Base-by-base conservation (phyloP, 2,329 filamentous ascomycete genomes). In the Chrysoporthe deuterocubensis region DNA sequence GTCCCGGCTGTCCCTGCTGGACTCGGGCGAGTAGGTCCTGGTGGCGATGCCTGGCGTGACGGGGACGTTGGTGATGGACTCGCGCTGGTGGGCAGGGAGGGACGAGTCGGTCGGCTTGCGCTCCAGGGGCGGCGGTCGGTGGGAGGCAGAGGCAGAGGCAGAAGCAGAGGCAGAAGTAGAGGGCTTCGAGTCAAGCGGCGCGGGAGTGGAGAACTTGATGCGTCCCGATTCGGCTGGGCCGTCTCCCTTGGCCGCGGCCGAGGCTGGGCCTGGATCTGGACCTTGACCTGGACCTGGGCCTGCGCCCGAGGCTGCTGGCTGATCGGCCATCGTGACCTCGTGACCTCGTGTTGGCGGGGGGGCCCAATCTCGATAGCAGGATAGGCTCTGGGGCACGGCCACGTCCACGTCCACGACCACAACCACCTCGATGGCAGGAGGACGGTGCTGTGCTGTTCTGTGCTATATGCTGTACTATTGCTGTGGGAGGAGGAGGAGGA, bases 1-100 rank as follows among this genome's bases (percentile, higher is more conserved):
- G 37, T 68, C 18, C 40, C 52, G n/a, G 37, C 61, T 66, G 61
- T 73, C 71, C 48, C 67, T 69, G 63, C 67, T 72, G 18, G 68
- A 64, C 32, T 73, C 72, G 16, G 70, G 65, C 2, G 74, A 44
- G 71, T 81, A 80, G 8, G 78, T 76, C 11, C 74, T 70, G 50
- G 71, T 68, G 37, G 72, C 69, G 61, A 81, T 80, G 44, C 75
- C 80, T 4, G 80, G 80, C 4, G 80, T 82, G 21, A 82, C 80
- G n/a, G 80, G 80, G 37, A 82, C 74, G 34, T 74, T 71, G 46
- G 71, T 78, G 68, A 78, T 71, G 3, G 77, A 75, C 2, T 72
- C 56, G 46, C 77, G 77, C 65, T 78, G 66, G 69, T 81, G 78
- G 21, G 79, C 75, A 5, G 77, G 77, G 13, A 80, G 74, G 6